A percentile compares a stretch with the other conserved stretches of the same genome.
phyloP scores from a whole-genome alignment of 164 flowering plant genomes.

The Protea cynaroides region DNA sequence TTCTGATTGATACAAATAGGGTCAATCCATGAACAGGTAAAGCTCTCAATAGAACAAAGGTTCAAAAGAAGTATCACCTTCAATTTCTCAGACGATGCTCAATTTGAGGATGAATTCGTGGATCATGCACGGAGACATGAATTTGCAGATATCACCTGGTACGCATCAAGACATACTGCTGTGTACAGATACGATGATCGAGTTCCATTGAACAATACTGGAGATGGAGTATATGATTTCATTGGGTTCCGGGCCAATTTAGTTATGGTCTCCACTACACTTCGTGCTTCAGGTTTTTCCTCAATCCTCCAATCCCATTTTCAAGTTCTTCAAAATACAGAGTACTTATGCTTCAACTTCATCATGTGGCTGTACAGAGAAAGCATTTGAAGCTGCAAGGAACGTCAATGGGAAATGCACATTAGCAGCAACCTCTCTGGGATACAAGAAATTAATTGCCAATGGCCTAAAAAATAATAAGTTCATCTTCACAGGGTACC shows the following conservation, averaged over 20 bases:
- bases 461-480: constrained; percentile 79
- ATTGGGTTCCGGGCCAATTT: constrained; percentile 65
- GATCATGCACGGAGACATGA: constrained; percentile 59
- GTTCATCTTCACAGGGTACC: constrained; percentile 71
- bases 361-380: constrained; percentile 41
- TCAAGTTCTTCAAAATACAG: not conserved
- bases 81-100: constrained; percentile 48
- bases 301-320: not conserved
- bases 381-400: constrained; percentile 40
- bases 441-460: constrained; percentile 50
- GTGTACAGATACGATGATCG: constrained; percentile 74
- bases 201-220: constrained; percentile 46
- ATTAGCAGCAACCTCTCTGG: constrained; percentile 43
- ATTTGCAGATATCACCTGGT: constrained; percentile 87
- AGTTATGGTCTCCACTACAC: constrained; percentile 31
- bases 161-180: constrained; percentile 62
- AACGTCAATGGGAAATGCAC: constrained; percentile 57
- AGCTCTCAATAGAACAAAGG: constrained; percentile 47
- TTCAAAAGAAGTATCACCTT: constrained; percentile 77
- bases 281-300: constrained; percentile 55
- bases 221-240: constrained; percentile 72
- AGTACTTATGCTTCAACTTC: not conserved
- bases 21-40: constrained; percentile 62
- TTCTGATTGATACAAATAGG: not conserved
- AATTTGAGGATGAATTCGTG: constrained; percentile 45